Evolutionary conservation across 1,139 yeast species (phyloP).

Genomic region (Pichia sp.): DNA sequence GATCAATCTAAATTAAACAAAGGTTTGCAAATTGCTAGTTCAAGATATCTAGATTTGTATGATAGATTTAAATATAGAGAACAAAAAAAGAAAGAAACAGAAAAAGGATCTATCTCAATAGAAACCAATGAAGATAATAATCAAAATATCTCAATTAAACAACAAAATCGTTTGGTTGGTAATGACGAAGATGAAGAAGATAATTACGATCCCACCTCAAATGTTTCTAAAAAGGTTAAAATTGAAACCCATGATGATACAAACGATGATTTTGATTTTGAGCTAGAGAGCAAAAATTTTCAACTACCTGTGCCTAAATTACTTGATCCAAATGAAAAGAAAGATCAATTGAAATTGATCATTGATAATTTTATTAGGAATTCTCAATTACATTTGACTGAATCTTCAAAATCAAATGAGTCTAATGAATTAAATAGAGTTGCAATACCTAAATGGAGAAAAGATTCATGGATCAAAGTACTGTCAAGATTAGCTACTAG

Average conservation of each 20-base stretch:
- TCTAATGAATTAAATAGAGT: not conserved
- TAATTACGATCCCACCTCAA: constrained; percentile 16
- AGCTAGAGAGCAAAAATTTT: constrained; percentile 40
- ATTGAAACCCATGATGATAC: constrained; percentile 30
- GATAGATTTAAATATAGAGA: constrained; percentile 4
- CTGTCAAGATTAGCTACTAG: constrained; percentile 75
- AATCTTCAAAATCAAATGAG: not conserved
- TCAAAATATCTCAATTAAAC: too few species aligned
- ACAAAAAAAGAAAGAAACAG: constrained; percentile 4
- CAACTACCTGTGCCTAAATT: constrained; percentile 54
- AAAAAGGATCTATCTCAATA: not conserved
- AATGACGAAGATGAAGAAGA: constrained; percentile 27
- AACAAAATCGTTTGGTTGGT: too few species aligned
- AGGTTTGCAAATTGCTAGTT: constrained; percentile 61
- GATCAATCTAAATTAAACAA: constrained; percentile 51
- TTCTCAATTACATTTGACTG: constrained; percentile 29
- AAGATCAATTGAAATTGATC: constrained; percentile 46
- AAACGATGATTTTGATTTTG: constrained; percentile 36
- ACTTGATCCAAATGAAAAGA: constrained; percentile 43
- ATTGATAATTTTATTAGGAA: constrained; percentile 47
- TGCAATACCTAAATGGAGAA: constrained; percentile 49
- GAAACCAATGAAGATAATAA: too few species aligned
- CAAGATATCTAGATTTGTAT: constrained; percentile 35
- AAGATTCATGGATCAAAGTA: constrained; percentile 73
- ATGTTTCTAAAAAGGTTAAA: constrained; percentile 15